Base-by-base conservation (phyloP, 108 stramenopile species). In the Poteriospumella lacustris region DNA sequence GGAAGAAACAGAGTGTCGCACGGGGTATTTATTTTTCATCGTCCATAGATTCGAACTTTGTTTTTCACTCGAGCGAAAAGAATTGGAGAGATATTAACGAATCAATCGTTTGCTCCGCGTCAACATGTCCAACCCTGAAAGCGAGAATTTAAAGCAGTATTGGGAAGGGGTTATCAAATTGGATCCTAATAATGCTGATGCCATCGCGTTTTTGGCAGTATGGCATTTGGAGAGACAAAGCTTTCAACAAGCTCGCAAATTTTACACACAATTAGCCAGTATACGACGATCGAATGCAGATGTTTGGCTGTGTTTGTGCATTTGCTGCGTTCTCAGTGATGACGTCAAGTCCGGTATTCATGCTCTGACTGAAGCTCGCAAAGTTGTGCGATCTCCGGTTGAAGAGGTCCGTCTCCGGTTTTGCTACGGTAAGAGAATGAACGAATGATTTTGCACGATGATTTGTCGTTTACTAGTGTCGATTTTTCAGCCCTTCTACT, bases 171-270 rank as follows among this genome's bases (percentile, higher is more conserved):
- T 73, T 73, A 31, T 73, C 33, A 73, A 73, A 33, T 5, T 9
- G 38, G 36, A 38, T 42, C 70, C 70, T 26, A 73, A 5, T 34
- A 73, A 73, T 56, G 31, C 42, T 29, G 70, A 73, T 28, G 70
- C 70, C 36, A 31, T 73, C 5, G 31, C 26, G 26, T 73, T 33
- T 73, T 24, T 73, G 19, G 70, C 70, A n/a, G 5, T 73, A 42
- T 73, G 70, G 70, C 70, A 73, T 73, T 56, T 73, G 3, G 70
- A 73, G 42, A 3, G 70, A 73, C 70, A 73, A 3, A 73, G 70
- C 24, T 73, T 73, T 24, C 70, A 42, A 42, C 70, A 73, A 31
- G 70, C 70, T 52, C 3, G 33, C 9, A 73, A 73, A 31, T 73
- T 29, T 42, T 73, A 33, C 41, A 33, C 5, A 12, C 70, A 73